Conservation (phyloP, 148 eudicot species). For the Nepenthes mirabilis region DNA sequence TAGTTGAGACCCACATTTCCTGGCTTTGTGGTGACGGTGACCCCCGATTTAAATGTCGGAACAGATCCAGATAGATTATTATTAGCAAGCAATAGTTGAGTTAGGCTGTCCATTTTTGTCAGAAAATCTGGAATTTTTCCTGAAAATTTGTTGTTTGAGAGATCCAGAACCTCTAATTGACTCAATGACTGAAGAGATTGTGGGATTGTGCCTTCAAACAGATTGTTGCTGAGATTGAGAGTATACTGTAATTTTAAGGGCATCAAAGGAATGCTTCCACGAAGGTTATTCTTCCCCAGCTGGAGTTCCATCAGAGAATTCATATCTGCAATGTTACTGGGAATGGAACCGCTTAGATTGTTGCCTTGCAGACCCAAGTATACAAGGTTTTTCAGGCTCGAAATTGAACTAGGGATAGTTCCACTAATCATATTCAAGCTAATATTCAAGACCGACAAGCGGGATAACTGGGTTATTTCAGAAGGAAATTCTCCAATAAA, state of each 20-base stretch:
- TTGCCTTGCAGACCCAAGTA: constrained; percentile 54
- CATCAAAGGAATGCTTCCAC: constrained; percentile 44
- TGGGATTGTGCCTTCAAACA: constrained; percentile 48
- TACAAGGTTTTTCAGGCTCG: constrained; percentile 29
- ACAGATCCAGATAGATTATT: constrained; percentile 47
- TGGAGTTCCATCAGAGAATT: constrained; percentile 43
- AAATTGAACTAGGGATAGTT: constrained; percentile 45
- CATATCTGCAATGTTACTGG: constrained; percentile 28
- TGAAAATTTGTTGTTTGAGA: constrained; percentile 50
- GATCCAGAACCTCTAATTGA: constrained; percentile 54
- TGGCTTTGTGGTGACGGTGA: constrained; percentile 13
- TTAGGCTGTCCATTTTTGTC: constrained; percentile 20
- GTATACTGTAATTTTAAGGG: constrained; percentile 37
- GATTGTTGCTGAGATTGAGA: constrained; percentile 66
- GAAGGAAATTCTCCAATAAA: constrained; percentile 48
- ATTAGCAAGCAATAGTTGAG: constrained; percentile 38
- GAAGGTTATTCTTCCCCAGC: constrained; percentile 46
- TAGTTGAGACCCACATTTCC: constrained; percentile 30
- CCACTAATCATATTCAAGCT: constrained; percentile 50
- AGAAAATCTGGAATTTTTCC: constrained; percentile 46
- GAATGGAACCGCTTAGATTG: constrained; percentile 47
- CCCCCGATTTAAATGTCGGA: constrained; percentile 22
- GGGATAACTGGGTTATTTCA: constrained; percentile 24
- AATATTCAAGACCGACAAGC: constrained; percentile 40
- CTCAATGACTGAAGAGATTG: constrained; percentile 14